Conservation (phyloP, 202 grass and related monocot species). For the Setaria italica region DNA sequence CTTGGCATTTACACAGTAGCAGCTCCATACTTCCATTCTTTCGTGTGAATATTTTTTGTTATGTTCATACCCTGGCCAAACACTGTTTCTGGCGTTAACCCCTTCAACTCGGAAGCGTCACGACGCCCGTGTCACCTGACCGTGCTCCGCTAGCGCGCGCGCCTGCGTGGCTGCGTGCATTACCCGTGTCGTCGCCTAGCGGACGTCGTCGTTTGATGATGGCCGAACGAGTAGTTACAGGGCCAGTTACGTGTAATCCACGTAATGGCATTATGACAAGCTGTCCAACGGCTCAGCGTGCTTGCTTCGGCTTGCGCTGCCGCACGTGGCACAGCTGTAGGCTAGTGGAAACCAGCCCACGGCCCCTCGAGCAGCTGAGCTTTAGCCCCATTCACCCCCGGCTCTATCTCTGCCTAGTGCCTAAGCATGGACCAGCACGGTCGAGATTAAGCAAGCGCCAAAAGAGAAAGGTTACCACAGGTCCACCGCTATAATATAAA, state of each 20-base stretch:
- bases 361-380: not conserved
- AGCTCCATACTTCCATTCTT: not conserved
- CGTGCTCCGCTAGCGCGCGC: not conserved
- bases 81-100: not conserved
- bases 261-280: conserved; percentile 32
- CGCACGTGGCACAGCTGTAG: conserved; percentile 44
- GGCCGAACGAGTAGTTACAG: not conserved
- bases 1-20: not conserved
- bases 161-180: not conserved
- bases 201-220: not conserved
- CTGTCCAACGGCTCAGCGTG: conserved; percentile 6
- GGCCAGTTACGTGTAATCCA: conserved; percentile 31
- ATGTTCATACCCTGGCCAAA: not conserved
- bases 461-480: not conserved
- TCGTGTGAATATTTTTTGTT: not conserved
- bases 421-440: conserved; percentile 30
- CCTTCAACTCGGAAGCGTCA: not conserved
- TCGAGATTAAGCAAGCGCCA: conserved; percentile 6
- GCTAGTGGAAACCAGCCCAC: conserved; percentile 41
- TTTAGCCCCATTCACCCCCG: not conserved
- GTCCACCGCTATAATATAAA: not conserved
- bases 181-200: not conserved
- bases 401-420: not conserved
- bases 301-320: not conserved
- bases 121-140: not conserved